phyloP scores from a whole-genome alignment of 306 rosid genomes.

The Sechiopsis laciniata region DNA sequence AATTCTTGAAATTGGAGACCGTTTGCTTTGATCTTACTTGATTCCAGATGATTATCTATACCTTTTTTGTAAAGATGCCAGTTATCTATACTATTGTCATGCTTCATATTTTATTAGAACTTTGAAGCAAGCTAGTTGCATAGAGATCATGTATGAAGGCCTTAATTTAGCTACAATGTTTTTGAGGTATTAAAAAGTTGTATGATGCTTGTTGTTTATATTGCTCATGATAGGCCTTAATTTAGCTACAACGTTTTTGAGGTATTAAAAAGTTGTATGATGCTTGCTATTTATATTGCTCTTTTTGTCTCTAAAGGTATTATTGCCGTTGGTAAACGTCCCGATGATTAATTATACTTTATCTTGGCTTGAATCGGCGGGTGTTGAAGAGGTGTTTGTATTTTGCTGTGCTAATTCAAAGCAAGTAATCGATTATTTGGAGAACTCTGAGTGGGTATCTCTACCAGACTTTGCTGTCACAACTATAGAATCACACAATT shows the following conservation, averaged over 20 bases:
- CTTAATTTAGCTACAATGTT: background rate
- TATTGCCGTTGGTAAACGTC: conserved; percentile 73
- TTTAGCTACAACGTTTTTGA: background rate
- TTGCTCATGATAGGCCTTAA: too few relatives aligned
- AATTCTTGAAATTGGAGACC: too few relatives aligned
- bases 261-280: background rate
- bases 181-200: background rate
- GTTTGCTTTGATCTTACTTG: too few relatives aligned
- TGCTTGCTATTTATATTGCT: background rate
- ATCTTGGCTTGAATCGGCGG: conserved; percentile 96
- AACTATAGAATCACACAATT: conserved; percentile 77
- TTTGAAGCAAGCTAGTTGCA: background rate
- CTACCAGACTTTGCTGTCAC: conserved; percentile 66
- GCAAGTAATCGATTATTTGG: conserved; percentile 76
- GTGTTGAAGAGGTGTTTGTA: conserved; percentile 90
- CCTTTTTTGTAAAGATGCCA: too few relatives aligned
- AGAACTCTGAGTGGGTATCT: conserved; percentile 71
- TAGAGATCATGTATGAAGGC: background rate
- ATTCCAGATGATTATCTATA: too few relatives aligned
- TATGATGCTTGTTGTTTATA: background rate
- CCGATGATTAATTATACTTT: conserved; percentile 88
- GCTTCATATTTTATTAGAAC: background rate
- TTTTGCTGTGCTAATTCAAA: conserved; percentile 90
- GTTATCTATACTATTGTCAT: background rate
- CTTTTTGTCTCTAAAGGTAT: conserved; percentile 38